Evolutionary conservation across 1,284 basidiomycete species (phyloP).

Genomic region (Coniophora puteana): DNA sequence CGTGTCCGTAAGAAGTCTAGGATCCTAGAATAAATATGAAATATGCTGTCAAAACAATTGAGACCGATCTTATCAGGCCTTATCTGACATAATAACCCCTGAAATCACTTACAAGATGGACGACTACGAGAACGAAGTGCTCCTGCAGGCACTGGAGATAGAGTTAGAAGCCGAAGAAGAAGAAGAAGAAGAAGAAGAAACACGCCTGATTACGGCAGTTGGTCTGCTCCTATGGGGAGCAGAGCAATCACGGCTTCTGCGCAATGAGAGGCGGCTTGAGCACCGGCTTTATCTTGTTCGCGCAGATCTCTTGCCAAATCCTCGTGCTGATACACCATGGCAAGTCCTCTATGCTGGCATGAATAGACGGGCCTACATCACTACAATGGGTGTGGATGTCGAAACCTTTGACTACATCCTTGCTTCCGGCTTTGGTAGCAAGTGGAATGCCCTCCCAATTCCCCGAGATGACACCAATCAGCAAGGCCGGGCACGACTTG

Average conservation of each 20-base stretch:
- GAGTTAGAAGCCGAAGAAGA: too few species aligned
- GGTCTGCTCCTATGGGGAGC: too few species aligned
- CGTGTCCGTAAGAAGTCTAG: too few species aligned
- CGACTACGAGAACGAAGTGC: too few species aligned
- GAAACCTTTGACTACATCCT: slow-evolving; percentile 35
- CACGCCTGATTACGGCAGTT: too few species aligned
- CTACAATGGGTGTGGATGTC: slow-evolving; percentile 44
- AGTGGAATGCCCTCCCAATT: slow-evolving; percentile 35
- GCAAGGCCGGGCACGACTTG: slow-evolving; percentile 25
- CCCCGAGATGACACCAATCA: slow-evolving; percentile 26
- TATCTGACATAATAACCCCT: too few species aligned
- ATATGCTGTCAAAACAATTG: too few species aligned
- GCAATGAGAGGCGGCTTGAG: neutral
- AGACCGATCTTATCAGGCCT: too few species aligned
- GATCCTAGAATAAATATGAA: too few species aligned
- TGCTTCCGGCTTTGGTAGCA: slow-evolving; percentile 26
- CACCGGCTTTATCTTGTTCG: slow-evolving; percentile 23
- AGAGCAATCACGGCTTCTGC: neutral
- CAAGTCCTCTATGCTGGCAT: slow-evolving; percentile 25
- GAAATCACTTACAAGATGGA: too few species aligned
- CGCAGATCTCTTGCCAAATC: slow-evolving; percentile 31
- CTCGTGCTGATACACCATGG: slow-evolving; percentile 33
- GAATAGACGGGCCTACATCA: slow-evolving; percentile 41
- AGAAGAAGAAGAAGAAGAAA: too few species aligned
- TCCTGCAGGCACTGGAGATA: too few species aligned